Base-by-base conservation (phyloP, 2,329 filamentous ascomycete genomes). In the Colletotrichum sojae region DNA sequence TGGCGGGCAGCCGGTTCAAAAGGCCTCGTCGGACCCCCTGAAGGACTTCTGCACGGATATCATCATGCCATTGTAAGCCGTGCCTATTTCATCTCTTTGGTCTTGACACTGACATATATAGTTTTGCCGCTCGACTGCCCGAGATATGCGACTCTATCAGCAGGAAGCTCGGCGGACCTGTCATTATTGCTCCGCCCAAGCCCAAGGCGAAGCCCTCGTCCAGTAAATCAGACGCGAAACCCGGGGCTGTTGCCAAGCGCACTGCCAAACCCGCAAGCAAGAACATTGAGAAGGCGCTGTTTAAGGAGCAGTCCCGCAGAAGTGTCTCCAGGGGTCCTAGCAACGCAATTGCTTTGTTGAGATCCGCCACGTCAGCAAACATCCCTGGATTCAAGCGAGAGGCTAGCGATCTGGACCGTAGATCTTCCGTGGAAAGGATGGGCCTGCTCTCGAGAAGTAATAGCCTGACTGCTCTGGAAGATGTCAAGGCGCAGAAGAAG, bases 21-120 rank as follows among this genome's bases (percentile, higher is more conserved):
- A 80, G 64, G 72, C 79, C 66, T 82, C 84, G 20, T 82, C 84
- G 0, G 92, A 95, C 75, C 89, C 91, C 6, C 81, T 95, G 6
- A 89, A 87, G 71, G 91, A 92, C 76, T 96, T 95, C 76, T 95
- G 92, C 75, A 85, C 93, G 16, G 93, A 96, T 76, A 91, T 96
- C 48, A 90, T 96, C 73, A 83, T 94, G 52, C 93, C 93, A 40
- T 95, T 95, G 89, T 91, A 82, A 85, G 89, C 80, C 10, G 10
- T 36, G 31, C 6, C 8, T 36, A 40, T 9, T 20, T 5, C 18
- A 18, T 8, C 4, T 12, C 2, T 6, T 2, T 15, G 12, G n/a
- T 15, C 69, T 20, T 3, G 27, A 36, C 52, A 53, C 83, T 88
- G 72, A 88, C 67, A 56, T 10, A 2, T 31, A 40, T 70, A 92